Conservation (phyloP, 805 yeast genomes). For the Nakazawaea holstii region DNA sequence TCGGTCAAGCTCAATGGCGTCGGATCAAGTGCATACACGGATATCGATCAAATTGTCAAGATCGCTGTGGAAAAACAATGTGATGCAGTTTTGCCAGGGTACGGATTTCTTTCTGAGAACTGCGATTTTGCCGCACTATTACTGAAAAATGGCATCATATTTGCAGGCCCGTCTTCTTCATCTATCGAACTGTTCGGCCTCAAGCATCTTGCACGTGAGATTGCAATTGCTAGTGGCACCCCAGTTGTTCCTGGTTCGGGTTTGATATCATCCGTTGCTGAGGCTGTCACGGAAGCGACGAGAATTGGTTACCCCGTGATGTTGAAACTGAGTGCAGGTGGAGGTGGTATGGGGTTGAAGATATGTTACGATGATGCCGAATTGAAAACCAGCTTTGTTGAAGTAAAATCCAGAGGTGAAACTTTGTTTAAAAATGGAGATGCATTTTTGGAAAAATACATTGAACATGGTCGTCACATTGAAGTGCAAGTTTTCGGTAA, state of each 20-base stretch:
- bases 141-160: slow-evolving; percentile 14
- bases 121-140: slow-evolving; percentile 17
- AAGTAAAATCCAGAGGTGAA: slow-evolving; percentile 21
- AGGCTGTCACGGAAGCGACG: slow-evolving; percentile 14
- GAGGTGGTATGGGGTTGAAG: slow-evolving; percentile 26
- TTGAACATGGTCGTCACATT: slow-evolving; percentile 22
- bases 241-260: slow-evolving; percentile 24
- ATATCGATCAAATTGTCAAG: slow-evolving; percentile 18
- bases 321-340: slow-evolving; percentile 25
- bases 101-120: slow-evolving; percentile 34
- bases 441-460: slow-evolving; percentile 22
- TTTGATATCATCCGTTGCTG: slow-evolving; percentile 12
- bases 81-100: slow-evolving; percentile 34
- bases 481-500: slow-evolving; percentile 25
- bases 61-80: slow-evolving; percentile 26
- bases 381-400: slow-evolving; percentile 13
- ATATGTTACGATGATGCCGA: slow-evolving; percentile 16
- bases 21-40: slow-evolving; percentile 23
- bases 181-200: slow-evolving; percentile 23
- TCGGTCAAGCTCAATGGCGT: slow-evolving; percentile 18
- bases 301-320: slow-evolving; percentile 23
- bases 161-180: slow-evolving; percentile 22
- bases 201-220: slow-evolving; percentile 21
- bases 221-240: slow-evolving; percentile 19
- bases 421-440: slow-evolving; percentile 19